Percentiles rank a stretch among this genome's conserved stretches.
phyloP scores from a whole-genome alignment of 2,329 filamentous ascomycete genomes.

The Aspergillus nomiae region DNA sequence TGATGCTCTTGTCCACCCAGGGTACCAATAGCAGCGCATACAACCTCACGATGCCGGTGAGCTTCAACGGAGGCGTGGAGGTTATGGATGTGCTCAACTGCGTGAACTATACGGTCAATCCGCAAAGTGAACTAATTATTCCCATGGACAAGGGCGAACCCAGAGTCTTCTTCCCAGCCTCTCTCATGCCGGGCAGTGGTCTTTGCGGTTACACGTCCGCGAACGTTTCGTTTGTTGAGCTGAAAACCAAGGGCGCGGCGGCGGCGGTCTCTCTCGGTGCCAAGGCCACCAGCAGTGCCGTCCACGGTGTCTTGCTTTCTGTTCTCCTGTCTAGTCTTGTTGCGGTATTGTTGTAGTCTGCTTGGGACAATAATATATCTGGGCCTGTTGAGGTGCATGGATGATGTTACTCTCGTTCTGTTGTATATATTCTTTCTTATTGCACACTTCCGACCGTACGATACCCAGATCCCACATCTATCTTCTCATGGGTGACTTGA shows the following conservation, averaged over 20 bases:
- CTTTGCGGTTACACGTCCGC: conserved; percentile 21
- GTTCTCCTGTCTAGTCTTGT: not conserved
- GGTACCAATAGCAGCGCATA: conserved; percentile 31
- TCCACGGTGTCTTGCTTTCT: not conserved
- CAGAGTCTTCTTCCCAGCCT: conserved; percentile 28
- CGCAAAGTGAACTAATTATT: conserved; percentile 19
- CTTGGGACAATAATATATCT: not conserved
- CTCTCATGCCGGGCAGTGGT: conserved; percentile 27
- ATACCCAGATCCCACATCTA: not conserved
- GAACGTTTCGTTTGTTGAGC: conserved; percentile 5
- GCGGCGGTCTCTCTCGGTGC: not conserved
- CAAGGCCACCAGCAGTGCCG: not conserved
- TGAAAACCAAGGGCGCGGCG: not conserved
- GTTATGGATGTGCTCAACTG: conserved; percentile 30
- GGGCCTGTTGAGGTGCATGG: not conserved
- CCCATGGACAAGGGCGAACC: conserved; percentile 31
- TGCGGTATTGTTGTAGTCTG: not conserved
- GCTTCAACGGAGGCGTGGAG: conserved; percentile 21
- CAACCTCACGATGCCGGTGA: conserved; percentile 28
- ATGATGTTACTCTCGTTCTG: not conserved
- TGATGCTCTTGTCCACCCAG: conserved; percentile 47
- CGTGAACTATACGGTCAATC: conserved; percentile 25
- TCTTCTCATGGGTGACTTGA: not conserved
- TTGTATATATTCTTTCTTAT: not conserved
- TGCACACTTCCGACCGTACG: not conserved